Conservation (phyloP, 2,329 filamentous ascomycete genomes). For the Sporothrix phasma region DNA sequence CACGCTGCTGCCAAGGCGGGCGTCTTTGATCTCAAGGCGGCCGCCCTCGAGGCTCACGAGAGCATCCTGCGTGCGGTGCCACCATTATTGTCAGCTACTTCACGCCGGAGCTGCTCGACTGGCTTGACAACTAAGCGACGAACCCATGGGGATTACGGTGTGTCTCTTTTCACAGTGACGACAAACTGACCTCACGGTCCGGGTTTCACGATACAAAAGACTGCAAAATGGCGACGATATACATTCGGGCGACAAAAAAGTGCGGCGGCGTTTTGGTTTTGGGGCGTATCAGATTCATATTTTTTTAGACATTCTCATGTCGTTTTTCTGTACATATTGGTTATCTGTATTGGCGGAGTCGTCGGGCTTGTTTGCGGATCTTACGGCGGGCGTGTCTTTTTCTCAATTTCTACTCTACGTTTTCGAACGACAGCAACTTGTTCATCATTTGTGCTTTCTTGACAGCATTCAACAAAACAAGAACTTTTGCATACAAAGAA, state of each 20-base stretch:
- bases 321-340: too few relatives aligned
- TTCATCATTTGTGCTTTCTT: background rate
- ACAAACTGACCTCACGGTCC: background rate
- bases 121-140: slow-evolving; percentile 33
- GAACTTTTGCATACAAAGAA: too few relatives aligned
- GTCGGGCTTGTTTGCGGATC: background rate
- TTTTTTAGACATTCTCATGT: too few relatives aligned
- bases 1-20: slow-evolving; percentile 91
- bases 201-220: background rate
- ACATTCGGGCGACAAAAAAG: background rate
- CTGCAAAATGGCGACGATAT: background rate
- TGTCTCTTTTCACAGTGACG: background rate
- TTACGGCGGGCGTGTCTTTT: background rate
- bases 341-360: background rate
- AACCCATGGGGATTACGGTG: background rate
- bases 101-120: slow-evolving; percentile 67
- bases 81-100: slow-evolving; percentile 94
- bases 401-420: background rate
- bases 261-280: background rate
- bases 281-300: background rate
- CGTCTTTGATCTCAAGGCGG: slow-evolving; percentile 87
- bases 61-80: slow-evolving; percentile 83
- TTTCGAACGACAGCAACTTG: background rate
- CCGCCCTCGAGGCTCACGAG: slow-evolving; percentile 91
- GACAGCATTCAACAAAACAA: too few relatives aligned